Base-by-base conservation (phyloP, 2,329 filamentous ascomycete genomes). In the Achaetomium macrosporum region DNA sequence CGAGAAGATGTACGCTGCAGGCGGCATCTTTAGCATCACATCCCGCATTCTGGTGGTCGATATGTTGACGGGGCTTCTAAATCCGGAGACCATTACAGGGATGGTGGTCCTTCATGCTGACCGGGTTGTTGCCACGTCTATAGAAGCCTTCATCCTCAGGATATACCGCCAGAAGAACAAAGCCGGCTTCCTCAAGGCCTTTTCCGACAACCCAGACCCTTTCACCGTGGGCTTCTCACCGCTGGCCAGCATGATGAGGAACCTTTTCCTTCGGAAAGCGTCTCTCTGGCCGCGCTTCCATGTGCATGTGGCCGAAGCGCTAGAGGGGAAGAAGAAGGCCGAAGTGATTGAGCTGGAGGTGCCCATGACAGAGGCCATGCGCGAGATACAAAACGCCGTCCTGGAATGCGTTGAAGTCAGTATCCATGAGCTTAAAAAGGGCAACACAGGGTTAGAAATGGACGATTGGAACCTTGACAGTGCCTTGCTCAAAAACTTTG, bases 291-390 rank as follows among this genome's bases (percentile, higher is more conserved):
- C 93, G 3, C 81, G 93, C 17, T 99, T 96, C 64, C 93, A 99
- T 65, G 82, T 96, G 54, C 84, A 88, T 0, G 90, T 99, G 6
- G 90, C 91, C 0, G 83, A 90, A 62, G 90, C 90, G 2, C 76
- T 99, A 2, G 93, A 99, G 69, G 91, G 91, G 10, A 88, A 88
- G 67, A 86, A 87, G 64, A 96, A 92, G 66, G 92, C 93, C 5
- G 93, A 99, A 70, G 93, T 99, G 42, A 95, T 99, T 58, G 93
- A 99, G 70, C 77, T 97, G 20, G 93, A 96, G 69, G 87, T 99
- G 5, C 86, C 89, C 29, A 97, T 99, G 92, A 96, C 90, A 5
- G 88, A 95, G 36, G 80, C 84, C 46, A 99, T 99, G 93, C 82
- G 81, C 55, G 84, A 90, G 40, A 96, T 99, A 39, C 93, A 99